Conservation (phyloP, 148 eudicot species). For the Agrostemma githago region DNA sequence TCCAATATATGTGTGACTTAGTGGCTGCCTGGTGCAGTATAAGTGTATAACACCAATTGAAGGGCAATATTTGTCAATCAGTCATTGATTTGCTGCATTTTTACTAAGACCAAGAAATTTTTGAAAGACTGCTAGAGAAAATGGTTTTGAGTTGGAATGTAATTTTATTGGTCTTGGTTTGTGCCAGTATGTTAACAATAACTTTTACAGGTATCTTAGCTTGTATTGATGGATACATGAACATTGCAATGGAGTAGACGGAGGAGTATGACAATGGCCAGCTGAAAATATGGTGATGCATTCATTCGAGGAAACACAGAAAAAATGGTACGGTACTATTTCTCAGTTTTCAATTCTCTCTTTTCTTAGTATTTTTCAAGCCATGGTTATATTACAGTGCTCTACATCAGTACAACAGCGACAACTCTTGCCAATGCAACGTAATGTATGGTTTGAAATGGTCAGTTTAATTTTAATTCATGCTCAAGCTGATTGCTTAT, state of each 20-base stretch:
- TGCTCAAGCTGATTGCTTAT: constrained; percentile 45
- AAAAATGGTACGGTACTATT: constrained; percentile 22
- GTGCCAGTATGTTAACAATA: not conserved
- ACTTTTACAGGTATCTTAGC: constrained; percentile 68
- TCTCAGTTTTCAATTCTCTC: not conserved
- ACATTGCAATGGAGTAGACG: constrained; percentile 95
- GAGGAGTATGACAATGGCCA: constrained; percentile 94
- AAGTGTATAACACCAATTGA: no score
- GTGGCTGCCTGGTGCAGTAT: not conserved
- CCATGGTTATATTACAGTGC: constrained; percentile 46
- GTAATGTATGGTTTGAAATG: no score
- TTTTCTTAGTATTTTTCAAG: not conserved
- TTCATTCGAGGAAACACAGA: constrained; percentile 94
- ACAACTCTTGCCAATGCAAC: constrained; percentile 37
- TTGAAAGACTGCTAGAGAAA: not conserved
- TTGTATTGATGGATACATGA: constrained; percentile 93
- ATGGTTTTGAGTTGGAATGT: not conserved
- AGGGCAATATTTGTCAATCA: not conserved
- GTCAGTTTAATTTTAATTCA: no score
- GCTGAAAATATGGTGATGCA: constrained; percentile 90
- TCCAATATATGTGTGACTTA: not conserved
- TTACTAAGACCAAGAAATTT: no score
- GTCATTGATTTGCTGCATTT: not conserved
- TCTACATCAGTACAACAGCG: constrained; percentile 87
- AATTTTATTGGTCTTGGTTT: not conserved